Conservation (phyloP, 179 eudicot genomes). For the Dionaea muscipula region DNA sequence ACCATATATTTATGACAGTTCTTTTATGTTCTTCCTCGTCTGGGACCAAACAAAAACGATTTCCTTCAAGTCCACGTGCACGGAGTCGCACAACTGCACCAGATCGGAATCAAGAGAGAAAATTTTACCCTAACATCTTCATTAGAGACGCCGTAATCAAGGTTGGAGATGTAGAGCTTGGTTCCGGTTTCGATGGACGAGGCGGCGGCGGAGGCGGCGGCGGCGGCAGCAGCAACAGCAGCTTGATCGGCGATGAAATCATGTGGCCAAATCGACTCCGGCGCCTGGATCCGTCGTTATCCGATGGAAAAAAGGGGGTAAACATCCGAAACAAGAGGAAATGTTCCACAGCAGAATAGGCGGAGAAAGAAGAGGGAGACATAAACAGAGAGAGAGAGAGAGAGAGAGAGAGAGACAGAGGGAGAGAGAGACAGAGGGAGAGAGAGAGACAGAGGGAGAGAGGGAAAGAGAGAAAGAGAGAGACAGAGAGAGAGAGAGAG, state of each 20-base stretch:
- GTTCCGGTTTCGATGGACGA: slow-evolving; percentile 53
- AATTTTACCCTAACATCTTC: slow-evolving; percentile 59
- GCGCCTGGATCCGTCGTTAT: slow-evolving; percentile 25
- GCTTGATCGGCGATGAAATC: slow-evolving; percentile 39
- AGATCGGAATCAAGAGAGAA: no score
- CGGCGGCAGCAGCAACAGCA: slow-evolving; percentile 25
- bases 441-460: neutral
- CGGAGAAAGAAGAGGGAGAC: no score
- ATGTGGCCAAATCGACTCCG: slow-evolving; percentile 47
- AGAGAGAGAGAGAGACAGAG: neutral
- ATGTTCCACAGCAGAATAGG: neutral
- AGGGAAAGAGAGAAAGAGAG: neutral
- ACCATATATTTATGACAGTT: no score
- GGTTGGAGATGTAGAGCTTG: slow-evolving; percentile 47
- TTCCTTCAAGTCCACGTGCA: no score
- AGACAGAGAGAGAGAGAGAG: neutral
- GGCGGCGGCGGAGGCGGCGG: slow-evolving; percentile 19
- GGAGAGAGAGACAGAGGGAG: neutral
- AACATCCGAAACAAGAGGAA: neutral
- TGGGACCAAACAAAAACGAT: no score
- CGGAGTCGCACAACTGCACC: no score
- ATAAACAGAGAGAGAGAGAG: neutral
- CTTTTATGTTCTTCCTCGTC: no score
- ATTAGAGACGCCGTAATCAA: slow-evolving; percentile 61
- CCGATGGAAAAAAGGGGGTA: neutral